phyloP scores from a whole-genome alignment of 2,329 filamentous ascomycete species.

The Penicillium expansum region DNA sequence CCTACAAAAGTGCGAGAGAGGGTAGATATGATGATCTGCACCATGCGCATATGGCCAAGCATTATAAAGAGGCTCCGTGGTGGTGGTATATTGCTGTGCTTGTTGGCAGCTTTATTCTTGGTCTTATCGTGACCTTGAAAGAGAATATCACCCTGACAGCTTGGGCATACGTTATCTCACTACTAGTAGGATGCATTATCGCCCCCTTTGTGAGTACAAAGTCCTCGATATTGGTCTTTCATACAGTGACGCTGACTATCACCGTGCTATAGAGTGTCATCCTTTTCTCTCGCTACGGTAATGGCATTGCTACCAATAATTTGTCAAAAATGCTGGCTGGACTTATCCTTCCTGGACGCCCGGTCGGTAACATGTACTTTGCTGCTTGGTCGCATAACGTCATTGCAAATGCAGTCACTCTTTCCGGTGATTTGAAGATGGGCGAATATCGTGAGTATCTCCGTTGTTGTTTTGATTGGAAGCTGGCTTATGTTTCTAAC shows the following conservation, averaged over 20 bases:
- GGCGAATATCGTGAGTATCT: slow-evolving; percentile 54
- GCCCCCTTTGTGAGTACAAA: slow-evolving; percentile 23
- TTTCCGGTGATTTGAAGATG: slow-evolving; percentile 57
- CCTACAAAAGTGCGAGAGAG: slow-evolving; percentile 49
- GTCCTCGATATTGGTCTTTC: not conserved
- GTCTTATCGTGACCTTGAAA: slow-evolving; percentile 30
- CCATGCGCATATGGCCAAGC: slow-evolving; percentile 51
- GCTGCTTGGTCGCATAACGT: slow-evolving; percentile 59
- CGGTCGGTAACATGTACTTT: slow-evolving; percentile 59
- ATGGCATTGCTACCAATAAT: slow-evolving; percentile 59
- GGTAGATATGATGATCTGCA: slow-evolving; percentile 52
- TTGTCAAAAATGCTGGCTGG: slow-evolving; percentile 58
- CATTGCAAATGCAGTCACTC: slow-evolving; percentile 50
- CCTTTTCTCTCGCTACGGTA: slow-evolving; percentile 54
- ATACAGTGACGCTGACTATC: not conserved
- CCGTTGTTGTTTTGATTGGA: slow-evolving; percentile 18
- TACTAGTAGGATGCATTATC: slow-evolving; percentile 29
- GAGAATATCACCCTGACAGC: slow-evolving; percentile 31
- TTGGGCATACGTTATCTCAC: slow-evolving; percentile 34
- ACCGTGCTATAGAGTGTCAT: slow-evolving; percentile 46
- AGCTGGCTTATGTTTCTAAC: slow-evolving; percentile 6
- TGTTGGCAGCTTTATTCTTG: slow-evolving; percentile 30
- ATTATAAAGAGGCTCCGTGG: slow-evolving; percentile 52
- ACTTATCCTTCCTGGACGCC: slow-evolving; percentile 50
- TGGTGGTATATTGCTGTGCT: slow-evolving; percentile 35